These are phyloP conservation scores for Pseudopyricularia javanii DNA, from an alignment of 2,329 filamentous ascomycete species.

Conservation along the genomic window DNA sequence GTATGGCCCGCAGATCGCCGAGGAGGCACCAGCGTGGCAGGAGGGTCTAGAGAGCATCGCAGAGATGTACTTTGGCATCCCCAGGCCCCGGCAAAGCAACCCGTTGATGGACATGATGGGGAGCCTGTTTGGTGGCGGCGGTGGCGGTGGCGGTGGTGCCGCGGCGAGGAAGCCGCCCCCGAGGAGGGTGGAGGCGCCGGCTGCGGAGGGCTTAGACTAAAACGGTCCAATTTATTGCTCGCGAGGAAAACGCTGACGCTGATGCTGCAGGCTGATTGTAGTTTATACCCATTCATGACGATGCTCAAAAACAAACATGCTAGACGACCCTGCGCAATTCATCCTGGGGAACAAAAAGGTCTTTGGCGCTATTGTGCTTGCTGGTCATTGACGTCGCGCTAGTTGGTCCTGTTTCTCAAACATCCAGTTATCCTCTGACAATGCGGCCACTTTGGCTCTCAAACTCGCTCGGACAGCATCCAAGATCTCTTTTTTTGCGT, in stretches of 20 bases:
- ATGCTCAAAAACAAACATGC: constrained; percentile 2
- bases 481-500: constrained; percentile 45
- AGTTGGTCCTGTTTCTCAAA: constrained; percentile 57
- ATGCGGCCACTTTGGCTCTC: constrained; percentile 55
- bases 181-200: constrained; percentile 33
- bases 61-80: constrained; percentile 94
- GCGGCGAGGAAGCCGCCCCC: constrained; percentile 27
- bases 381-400: constrained; percentile 18
- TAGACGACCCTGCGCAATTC: background rate
- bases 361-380: background rate
- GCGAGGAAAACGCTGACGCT: background rate
- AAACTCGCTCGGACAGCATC: constrained; percentile 59
- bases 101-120: constrained; percentile 98
- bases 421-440: constrained; percentile 86
- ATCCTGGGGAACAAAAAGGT: background rate
- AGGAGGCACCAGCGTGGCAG: constrained; percentile 59
- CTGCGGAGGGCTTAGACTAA: constrained; percentile 48
- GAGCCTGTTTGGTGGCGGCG: constrained; percentile 74
- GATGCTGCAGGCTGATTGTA: background rate
- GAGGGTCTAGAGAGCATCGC: constrained; percentile 77
- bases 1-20: constrained; percentile 67
- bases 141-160: constrained; percentile 40
- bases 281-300: constrained; percentile 4
- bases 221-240: background rate
- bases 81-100: constrained; percentile 79